phyloP scores from a whole-genome alignment of 352 stramenopile species.

The Pythium phragmiticola region DNA sequence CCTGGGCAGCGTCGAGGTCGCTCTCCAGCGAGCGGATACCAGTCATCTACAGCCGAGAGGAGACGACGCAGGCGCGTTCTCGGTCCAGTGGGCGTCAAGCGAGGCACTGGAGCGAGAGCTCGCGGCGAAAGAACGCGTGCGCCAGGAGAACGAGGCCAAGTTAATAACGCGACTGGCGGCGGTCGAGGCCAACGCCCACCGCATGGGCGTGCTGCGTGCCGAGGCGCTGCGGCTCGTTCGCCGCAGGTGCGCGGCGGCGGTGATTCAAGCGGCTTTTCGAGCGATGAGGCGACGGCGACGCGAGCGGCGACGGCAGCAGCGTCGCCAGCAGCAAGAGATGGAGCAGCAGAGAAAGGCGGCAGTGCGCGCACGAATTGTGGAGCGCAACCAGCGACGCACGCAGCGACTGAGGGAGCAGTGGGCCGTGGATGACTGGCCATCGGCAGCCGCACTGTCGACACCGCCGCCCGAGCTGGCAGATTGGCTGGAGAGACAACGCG shows the following conservation, averaged over 20 bases:
- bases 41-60: neutral
- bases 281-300: constrained; percentile 12
- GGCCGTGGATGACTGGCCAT: neutral
- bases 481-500: constrained; percentile 7
- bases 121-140: constrained; percentile 36
- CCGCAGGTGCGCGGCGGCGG: constrained; percentile 29
- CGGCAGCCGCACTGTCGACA: too few species aligned
- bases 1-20: constrained; percentile 40
- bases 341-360: constrained; percentile 34
- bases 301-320: constrained; percentile 21
- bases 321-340: constrained; percentile 26
- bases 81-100: constrained; percentile 54
- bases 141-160: constrained; percentile 33
- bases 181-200: constrained; percentile 25
- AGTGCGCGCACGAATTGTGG: constrained; percentile 37
- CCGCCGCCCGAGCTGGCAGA: neutral
- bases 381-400: constrained; percentile 42
- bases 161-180: constrained; percentile 37
- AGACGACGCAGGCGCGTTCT: constrained; percentile 32
- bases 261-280: constrained; percentile 39
- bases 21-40: constrained; percentile 24
- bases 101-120: constrained; percentile 50
- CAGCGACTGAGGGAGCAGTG: constrained; percentile 21
- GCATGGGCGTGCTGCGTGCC: constrained; percentile 25
- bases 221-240: constrained; percentile 27